Evolutionary conservation across 306 rosid genomes (phyloP), one percentile per base, ranked within the genome.

Genomic region (Potentilla sterilis): DNA sequence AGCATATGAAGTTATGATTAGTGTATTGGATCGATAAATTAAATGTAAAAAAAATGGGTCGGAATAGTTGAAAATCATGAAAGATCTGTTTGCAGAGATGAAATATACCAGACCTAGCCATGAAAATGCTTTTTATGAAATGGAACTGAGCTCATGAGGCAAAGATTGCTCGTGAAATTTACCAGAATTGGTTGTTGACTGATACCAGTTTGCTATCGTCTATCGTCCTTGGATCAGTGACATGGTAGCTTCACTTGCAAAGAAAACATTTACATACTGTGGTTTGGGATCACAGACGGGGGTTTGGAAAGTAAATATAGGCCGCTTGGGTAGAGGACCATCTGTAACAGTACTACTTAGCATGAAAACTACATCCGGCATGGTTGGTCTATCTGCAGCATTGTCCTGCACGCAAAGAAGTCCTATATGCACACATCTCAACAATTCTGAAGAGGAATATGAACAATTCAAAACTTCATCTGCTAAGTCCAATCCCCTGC

Each of bases 341-440:
- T 37, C 42, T 7, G 12, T 73, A 12, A 75, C 78, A 9, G 13
- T 82, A 13, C 40, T 82, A 38, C 67, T 52, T 28, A 74, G 58
- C 79, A 62, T 73, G 58, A n/a, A 12, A 18, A 69, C 58, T 1
- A 82, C 80, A 34, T 78, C 82, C 0, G 73, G 32, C 82, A 74
- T 78, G 63, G 64, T 49, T 18, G 82, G 85, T 32, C 85, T 78
- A 32, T 82, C 82, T 1, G 43, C 37, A 3, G 79, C 73, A 15
- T 41, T 66, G 34, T 82, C 80, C 19, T 82, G 85, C 1, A 78
- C 79, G 16, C 82, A 82, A 0, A 82, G 79, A 35, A 78, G 85
- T 8, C 79, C 82, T 3, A 82, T 40, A 24, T 78, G 43, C 16
- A 79, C 7, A 42, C 69, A 78, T 70, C 72, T 77, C 61, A 37